A percentile compares a stretch with the other conserved stretches of the same genome.
phyloP scores from a whole-genome alignment of 2,329 filamentous ascomycete species.

The Hysterium pulicare region DNA sequence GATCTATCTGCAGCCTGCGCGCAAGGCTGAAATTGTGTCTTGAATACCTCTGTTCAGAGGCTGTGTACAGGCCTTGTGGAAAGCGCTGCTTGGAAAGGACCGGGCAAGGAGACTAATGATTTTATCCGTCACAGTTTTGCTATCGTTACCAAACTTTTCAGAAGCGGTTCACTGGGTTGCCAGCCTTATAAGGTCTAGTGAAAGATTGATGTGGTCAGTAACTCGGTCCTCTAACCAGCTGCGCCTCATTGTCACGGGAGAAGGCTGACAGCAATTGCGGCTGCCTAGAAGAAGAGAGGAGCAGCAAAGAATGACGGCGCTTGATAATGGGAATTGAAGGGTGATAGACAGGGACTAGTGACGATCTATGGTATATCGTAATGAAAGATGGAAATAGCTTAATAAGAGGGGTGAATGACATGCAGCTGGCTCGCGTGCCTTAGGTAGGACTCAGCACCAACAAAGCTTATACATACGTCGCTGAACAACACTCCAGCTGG shows the following conservation, averaged over 20 bases:
- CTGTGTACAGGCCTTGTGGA: neutral
- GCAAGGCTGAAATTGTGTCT: constrained; percentile 3
- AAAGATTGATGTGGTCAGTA: constrained; percentile 1
- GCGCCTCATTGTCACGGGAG: constrained; percentile 1
- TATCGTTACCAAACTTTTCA: constrained; percentile 1
- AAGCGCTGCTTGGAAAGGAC: neutral
- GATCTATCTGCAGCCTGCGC: constrained; percentile 2
- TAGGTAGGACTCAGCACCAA: constrained; percentile 2
- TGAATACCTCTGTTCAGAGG: neutral
- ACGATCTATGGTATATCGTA: too few relatives aligned
- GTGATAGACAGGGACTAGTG: too few relatives aligned
- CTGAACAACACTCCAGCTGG: neutral
- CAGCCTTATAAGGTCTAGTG: neutral
- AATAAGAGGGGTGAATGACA: neutral
- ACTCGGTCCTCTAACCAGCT: neutral
- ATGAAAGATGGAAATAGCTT: neutral
- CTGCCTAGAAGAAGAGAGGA: neutral
- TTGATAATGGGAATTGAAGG: too few relatives aligned
- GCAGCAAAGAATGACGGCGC: neutral
- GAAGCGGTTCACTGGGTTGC: neutral
- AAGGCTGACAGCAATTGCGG: constrained; percentile 1
- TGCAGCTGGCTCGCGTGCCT: constrained; percentile 1
- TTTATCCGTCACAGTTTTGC: too few relatives aligned
- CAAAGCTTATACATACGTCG: constrained; percentile 4
- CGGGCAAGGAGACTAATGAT: neutral